Percentiles rank a stretch among this genome's conserved stretches.
phyloP scores from a whole-genome alignment of 805 yeast species.

The Hanseniaspora lachancei region DNA sequence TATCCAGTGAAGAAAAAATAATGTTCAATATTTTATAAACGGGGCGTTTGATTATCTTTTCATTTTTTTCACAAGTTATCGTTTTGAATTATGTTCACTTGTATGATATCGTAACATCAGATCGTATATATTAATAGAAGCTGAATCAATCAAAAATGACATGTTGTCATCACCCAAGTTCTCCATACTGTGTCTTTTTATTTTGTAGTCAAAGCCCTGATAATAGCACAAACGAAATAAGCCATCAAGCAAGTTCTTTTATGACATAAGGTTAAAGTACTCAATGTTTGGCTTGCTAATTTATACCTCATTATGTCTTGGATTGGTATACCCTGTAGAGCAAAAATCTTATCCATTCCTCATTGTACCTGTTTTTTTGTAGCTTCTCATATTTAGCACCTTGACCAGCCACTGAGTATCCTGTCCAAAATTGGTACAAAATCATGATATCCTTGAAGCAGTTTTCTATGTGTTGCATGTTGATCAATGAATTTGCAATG shows the following conservation, averaged over 20 bases:
- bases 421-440: slow-evolving; percentile 66
- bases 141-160: too few species aligned
- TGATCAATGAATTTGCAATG: slow-evolving; percentile 62
- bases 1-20: not conserved
- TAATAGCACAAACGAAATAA: too few species aligned
- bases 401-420: not conserved
- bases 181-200: too few species aligned
- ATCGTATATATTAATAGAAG: too few species aligned
- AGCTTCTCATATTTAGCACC: not conserved
- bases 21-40: not conserved
- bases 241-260: too few species aligned
- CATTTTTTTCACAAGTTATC: not conserved
- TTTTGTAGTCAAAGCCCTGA: too few species aligned
- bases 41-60: not conserved
- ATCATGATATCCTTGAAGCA: slow-evolving; percentile 75
- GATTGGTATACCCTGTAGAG: slow-evolving; percentile 23
- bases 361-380: slow-evolving; percentile 52
- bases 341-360: slow-evolving; percentile 36
- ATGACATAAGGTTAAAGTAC: too few species aligned
- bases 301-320: not conserved
- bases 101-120: too few species aligned
- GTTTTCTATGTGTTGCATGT: slow-evolving; percentile 63
- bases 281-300: not conserved
- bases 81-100: too few species aligned
- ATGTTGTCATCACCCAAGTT: too few species aligned